Conservation (phyloP, 306 rosid species). For the Vigna unguiculata region DNA sequence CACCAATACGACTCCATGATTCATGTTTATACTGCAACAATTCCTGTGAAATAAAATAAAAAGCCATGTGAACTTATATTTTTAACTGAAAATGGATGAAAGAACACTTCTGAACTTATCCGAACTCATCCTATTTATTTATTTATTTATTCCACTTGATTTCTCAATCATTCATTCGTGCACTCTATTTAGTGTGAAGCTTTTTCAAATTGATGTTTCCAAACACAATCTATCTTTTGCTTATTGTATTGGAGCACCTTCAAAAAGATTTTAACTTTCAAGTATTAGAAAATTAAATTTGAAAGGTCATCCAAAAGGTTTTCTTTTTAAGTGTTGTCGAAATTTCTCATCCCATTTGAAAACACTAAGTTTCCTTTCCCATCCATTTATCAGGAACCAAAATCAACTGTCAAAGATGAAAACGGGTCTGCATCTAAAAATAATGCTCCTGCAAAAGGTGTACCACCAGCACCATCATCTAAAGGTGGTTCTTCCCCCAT, state of each 20-base stretch:
- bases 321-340: not conserved
- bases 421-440: conserved; percentile 55
- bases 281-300: not conserved
- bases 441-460: conserved; percentile 58
- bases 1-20: too few species aligned
- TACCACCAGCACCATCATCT: conserved; percentile 46
- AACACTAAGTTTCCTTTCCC: not conserved
- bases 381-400: conserved; percentile 60
- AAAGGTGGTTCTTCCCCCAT: conserved; percentile 49
- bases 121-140: too few species aligned
- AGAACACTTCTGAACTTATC: too few species aligned
- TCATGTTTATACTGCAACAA: too few species aligned
- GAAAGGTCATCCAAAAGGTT: conserved; percentile 2
- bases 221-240: conserved; percentile 5
- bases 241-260: not conserved
- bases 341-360: conserved; percentile 9
- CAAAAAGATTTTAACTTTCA: not conserved
- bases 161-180: too few species aligned
- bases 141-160: too few species aligned
- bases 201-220: conserved; percentile 23
- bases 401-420: conserved; percentile 64
- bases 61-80: too few species aligned
- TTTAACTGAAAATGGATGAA: too few species aligned
- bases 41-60: too few species aligned
- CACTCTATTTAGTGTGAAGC: not conserved